Conservation (phyloP, 2,329 filamentous ascomycete species). For the Polychaeton citri region DNA sequence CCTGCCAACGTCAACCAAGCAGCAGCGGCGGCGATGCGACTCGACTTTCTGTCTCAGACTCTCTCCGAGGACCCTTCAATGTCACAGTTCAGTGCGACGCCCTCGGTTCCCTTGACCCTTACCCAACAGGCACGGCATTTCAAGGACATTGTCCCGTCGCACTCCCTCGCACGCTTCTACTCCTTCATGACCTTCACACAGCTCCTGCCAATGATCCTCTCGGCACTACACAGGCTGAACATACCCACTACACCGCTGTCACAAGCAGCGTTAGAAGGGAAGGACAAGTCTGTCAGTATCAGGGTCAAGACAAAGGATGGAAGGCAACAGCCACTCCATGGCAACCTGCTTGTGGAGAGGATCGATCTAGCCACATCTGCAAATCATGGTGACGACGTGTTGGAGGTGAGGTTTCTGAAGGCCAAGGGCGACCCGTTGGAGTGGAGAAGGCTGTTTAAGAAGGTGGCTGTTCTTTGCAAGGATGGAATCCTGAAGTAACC, state of each 20-base stretch:
- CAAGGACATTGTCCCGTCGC: constrained; percentile 77
- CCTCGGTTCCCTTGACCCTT: constrained; percentile 65
- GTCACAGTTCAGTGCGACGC: constrained; percentile 69
- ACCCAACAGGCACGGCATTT: constrained; percentile 85
- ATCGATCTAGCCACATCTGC: constrained; percentile 43
- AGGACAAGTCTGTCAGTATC: constrained; percentile 39
- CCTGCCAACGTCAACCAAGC: constrained; percentile 32
- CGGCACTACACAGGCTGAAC: constrained; percentile 73
- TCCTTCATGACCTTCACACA: constrained; percentile 63
- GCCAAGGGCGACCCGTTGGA: constrained; percentile 90
- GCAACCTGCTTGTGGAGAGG: constrained; percentile 61
- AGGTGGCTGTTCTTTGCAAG: constrained; percentile 74
- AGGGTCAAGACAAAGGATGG: constrained; percentile 64
- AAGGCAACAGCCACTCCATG: constrained; percentile 57
- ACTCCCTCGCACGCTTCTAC: constrained; percentile 84
- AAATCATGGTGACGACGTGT: constrained; percentile 39
- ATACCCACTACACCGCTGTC: constrained; percentile 49
- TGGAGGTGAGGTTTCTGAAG: constrained; percentile 87
- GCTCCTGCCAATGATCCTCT: constrained; percentile 65
- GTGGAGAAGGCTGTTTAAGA: constrained; percentile 96
- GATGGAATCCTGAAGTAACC: constrained; percentile 56
- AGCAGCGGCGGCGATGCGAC: background rate
- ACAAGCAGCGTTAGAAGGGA: constrained; percentile 25
- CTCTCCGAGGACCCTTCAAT: constrained; percentile 75
- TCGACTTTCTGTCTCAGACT: constrained; percentile 18